Evolutionary conservation across 1,284 basidiomycete species (phyloP), one percentile per base, ranked within the genome.

Genomic region (Marasmius oreades): DNA sequence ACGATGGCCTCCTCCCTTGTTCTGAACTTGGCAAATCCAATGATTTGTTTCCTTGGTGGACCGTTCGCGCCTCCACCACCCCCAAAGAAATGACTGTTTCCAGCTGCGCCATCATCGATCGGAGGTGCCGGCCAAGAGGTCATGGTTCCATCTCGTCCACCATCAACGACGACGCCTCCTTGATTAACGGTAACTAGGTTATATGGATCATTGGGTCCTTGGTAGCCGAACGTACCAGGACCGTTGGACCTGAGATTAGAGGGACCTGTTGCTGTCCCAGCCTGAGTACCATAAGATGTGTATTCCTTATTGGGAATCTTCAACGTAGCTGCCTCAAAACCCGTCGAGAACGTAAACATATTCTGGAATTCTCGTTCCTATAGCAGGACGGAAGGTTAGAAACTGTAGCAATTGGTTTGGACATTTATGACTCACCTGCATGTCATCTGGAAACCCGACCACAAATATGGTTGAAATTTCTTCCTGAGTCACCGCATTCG

Each of bases 391-490:
- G 67, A 16, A 62, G 5, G 20, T 51, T 34, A 56, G 23, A 10
- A 24, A 14, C 34, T n/a, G 23, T 24, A 16, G 20, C 6, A 43
- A 37, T 34, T 47, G 57, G 55, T 11, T 53, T 51, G 60, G 54
- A 56, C 45, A 53, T 48, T 66, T 48, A 58, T 23, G 26, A 82
- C 90, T 63, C 66, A 92, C 95, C 80, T 91, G 88, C 92, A 99
- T 98, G 69, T 99, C 96, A 62, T 99, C 97, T 2, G 96, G 96
- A 71, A 99, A 99, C 0, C 96, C 96, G 28, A 98, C 96, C 1
- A 99, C 95, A 65, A 99, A 99, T 61, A 99, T 96, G 2, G 96
- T 99, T 20, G 92, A 95, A 58, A 98, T 98, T 65, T 98, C 95
- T 69, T 98, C 95, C 58, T 88, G 84, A 23, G 61, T 37, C 20